Percentiles rank a stretch among this genome's conserved stretches.
Evolutionary conservation across 345 rosid species (phyloP).

Genomic region (Microcos paniculata): DNA sequence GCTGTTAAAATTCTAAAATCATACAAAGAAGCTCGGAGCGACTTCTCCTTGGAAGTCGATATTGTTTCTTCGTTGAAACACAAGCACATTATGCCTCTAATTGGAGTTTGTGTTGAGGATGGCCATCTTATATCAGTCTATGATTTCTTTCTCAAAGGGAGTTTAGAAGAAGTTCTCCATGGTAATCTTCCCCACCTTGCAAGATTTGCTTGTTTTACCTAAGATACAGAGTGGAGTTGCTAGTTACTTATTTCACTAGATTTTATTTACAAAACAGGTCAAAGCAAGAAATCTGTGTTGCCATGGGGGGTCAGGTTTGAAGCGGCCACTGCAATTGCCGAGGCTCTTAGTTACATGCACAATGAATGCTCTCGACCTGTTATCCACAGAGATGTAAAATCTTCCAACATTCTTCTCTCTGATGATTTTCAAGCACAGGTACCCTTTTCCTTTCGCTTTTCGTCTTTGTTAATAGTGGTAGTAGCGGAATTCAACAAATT

Average conservation of each 20-base stretch:
- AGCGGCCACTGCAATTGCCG: conserved; percentile 38
- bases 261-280: conserved; percentile 20
- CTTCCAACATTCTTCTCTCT: conserved; percentile 59
- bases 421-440: conserved; percentile 48
- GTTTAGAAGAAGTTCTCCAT: conserved; percentile 47
- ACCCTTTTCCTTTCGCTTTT: not conserved
- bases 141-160: conserved; percentile 40
- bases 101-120: conserved; percentile 42
- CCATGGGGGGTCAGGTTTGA: conserved; percentile 43
- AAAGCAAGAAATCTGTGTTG: conserved; percentile 16
- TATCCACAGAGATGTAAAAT: conserved; percentile 59
- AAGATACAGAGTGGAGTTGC: not conserved
- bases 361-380: conserved; percentile 36
- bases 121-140: conserved; percentile 36
- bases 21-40: conserved; percentile 41
- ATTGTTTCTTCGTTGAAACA: conserved; percentile 41
- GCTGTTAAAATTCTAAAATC: conserved; percentile 48
- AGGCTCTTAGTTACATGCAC: conserved; percentile 48
- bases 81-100: conserved; percentile 33
- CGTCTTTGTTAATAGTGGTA: not conserved
- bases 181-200: conserved; percentile 23
- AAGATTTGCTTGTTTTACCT: not conserved
- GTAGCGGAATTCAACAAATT: not conserved
- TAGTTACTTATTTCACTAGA: not conserved
- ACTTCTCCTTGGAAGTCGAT: conserved; percentile 41